Percentiles rank a stretch among this genome's conserved stretches.
Evolutionary conservation across 1,284 basidiomycete species (phyloP).

Genomic region (Ganoderma resinaceum): DNA sequence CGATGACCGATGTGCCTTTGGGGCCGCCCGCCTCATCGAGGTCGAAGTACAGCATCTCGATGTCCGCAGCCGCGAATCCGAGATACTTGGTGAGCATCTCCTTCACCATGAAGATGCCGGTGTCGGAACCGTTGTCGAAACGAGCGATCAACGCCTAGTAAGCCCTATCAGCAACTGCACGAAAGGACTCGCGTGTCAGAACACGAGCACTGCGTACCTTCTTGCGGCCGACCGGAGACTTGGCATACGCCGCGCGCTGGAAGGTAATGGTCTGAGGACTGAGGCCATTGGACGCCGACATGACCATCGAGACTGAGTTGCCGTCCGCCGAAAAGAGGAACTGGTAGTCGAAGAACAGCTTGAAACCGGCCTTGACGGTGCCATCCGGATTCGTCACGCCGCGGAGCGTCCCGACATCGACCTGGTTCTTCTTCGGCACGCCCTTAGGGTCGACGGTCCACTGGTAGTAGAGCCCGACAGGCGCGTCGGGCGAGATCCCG

Average conservation of each 20-base stretch:
- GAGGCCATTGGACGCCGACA: not conserved
- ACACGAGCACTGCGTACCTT: not conserved
- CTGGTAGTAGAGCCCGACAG: slow-evolving; percentile 1
- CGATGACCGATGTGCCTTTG: not conserved
- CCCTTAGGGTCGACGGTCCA: not conserved
- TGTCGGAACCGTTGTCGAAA: not conserved
- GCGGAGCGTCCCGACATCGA: not conserved
- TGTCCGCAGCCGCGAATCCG: not conserved
- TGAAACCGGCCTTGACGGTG: not conserved
- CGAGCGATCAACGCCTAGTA: slow-evolving; percentile 1
- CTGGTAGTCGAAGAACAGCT: not conserved
- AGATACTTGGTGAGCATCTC: slow-evolving; percentile 3
- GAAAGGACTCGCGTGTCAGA: not conserved
- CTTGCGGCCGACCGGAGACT: not conserved
- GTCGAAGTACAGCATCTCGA: not conserved
- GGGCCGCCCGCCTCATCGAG: not conserved
- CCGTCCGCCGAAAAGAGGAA: not conserved
- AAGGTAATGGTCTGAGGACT: not conserved
- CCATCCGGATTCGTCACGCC: not conserved
- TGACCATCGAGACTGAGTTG: not conserved
- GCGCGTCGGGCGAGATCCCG: not conserved
- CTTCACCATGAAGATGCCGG: slow-evolving; percentile 2
- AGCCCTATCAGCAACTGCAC: not conserved
- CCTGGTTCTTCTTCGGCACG: not conserved
- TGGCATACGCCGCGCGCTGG: not conserved